A percentile compares a stretch with the other conserved stretches of the same genome.
Conservation (phyloP, 306 rosid species). For the Fragaria nilgerrensis region DNA sequence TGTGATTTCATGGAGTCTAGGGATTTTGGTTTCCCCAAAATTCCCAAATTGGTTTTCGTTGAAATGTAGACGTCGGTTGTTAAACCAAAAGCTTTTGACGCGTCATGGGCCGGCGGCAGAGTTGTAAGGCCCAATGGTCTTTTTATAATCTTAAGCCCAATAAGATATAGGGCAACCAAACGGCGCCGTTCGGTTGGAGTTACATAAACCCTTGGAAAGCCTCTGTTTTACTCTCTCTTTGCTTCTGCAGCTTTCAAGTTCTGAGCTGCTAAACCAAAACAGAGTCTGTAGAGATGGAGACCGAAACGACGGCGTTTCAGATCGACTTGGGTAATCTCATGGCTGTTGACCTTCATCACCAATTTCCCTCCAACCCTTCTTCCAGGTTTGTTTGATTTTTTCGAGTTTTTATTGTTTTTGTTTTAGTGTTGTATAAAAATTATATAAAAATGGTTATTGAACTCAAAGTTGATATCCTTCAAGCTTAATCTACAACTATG, state of each 20-base stretch:
- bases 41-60: not conserved
- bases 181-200: not conserved
- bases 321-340: constrained; percentile 73
- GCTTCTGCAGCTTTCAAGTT: constrained; percentile 9
- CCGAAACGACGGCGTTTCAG: constrained; percentile 38
- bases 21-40: not conserved
- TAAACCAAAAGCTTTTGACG: not conserved
- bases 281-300: not conserved
- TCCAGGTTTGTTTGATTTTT: constrained; percentile 32
- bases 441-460: not conserved
- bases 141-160: not conserved
- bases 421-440: not conserved
- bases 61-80: not conserved
- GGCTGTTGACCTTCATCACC: constrained; percentile 57
- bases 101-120: not conserved
- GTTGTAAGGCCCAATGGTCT: not conserved
- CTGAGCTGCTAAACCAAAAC: not conserved
- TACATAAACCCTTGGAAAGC: constrained; percentile 9
- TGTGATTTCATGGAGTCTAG: constrained; percentile 31
- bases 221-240: not conserved
- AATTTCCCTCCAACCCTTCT: constrained; percentile 43
- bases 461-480: not conserved
- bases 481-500: not conserved
- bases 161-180: not conserved
- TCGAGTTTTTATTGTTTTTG: not conserved